Base-by-base conservation (phyloP, 2,329 filamentous ascomycete genomes). In the Fusarium mundagurra region DNA sequence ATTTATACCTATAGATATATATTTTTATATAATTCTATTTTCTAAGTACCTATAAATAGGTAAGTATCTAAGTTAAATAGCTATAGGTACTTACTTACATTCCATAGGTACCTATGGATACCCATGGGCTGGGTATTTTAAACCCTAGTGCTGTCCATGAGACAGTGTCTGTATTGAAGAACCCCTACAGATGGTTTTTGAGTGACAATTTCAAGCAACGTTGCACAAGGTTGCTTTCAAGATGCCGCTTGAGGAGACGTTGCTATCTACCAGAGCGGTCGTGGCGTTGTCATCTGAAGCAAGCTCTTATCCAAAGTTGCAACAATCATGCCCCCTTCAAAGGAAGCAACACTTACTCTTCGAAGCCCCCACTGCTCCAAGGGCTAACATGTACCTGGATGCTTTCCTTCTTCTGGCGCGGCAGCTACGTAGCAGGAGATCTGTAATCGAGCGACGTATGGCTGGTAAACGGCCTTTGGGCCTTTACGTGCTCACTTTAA, bases 121-220 rank as follows among this genome's bases (percentile, higher is more conserved):
- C n/a, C n/a, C n/a, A n/a, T n/a, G n/a, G n/a, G n/a, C n/a, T n/a
- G n/a, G n/a, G n/a, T n/a, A n/a, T n/a, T n/a, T n/a, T n/a, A n/a
- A n/a, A n/a, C n/a, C n/a, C n/a, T n/a, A n/a, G n/a, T 31, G 31
- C 4, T 31, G 31, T 45, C 24, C 24, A 14, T 9, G 10, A 18
- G 16, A n/a, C 1, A 6, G 27, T 2, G 20, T 31, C 20, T 6
- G 5, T 12, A 17, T 17, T 17, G 10, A 17, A 3, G 14, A 31
- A 6, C 20, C 3, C 20, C 2, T 6, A 31, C 7, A 5, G 5
- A 22, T 48, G 5, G 12, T n/a, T 17, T 6, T 17, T 17, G 20
- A 17, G 22, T 17, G 3, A 3, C 1, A 22, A 12, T n/a, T 0
- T 0, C 7, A 4, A 8, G 14, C 17, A 6, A 5, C 4, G 7